Conservation (phyloP, 2,329 filamentous ascomycete species). For the Sclerotinia sclerotiorum region DNA sequence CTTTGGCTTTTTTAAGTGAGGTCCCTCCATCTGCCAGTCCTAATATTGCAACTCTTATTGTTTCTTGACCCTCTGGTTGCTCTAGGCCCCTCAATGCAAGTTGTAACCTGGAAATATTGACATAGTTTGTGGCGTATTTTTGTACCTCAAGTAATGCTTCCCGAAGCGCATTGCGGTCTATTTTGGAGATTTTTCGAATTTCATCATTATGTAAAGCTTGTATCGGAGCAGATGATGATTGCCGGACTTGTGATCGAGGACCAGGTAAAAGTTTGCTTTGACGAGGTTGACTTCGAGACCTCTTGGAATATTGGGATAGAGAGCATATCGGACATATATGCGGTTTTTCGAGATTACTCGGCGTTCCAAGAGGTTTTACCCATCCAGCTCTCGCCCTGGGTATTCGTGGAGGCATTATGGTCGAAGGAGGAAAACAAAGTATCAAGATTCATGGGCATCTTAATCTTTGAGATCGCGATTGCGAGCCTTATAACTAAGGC, state of each 20-base stretch:
- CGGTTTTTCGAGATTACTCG: constrained; percentile 22
- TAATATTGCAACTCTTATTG: constrained; percentile 59
- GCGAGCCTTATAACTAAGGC: no score
- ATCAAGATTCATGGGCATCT: constrained; percentile 24
- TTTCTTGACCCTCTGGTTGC: constrained; percentile 56
- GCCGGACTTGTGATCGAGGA: constrained; percentile 23
- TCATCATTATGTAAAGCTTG: constrained; percentile 1
- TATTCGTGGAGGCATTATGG: constrained; percentile 41
- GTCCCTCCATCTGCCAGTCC: constrained; percentile 44
- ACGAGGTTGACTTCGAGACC: constrained; percentile 19
- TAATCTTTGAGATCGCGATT: background rate
- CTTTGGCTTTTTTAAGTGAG: constrained; percentile 54
- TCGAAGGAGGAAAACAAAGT: constrained; percentile 23
- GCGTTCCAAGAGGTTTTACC: constrained; percentile 22
- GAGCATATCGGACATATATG: constrained; percentile 37
- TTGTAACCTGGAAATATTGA: constrained; percentile 69
- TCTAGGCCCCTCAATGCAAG: constrained; percentile 66
- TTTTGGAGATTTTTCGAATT: background rate
- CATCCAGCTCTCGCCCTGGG: constrained; percentile 31
- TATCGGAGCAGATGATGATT: constrained; percentile 23
- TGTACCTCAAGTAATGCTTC: constrained; percentile 58
- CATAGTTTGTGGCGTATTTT: constrained; percentile 57
- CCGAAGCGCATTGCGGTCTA: constrained; percentile 32
- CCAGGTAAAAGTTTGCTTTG: constrained; percentile 21
- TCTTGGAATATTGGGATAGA: constrained; percentile 22